These are phyloP conservation scores for Euclidium syriacum DNA, from an alignment of 345 rosid species.

Conservation along the genomic window DNA sequence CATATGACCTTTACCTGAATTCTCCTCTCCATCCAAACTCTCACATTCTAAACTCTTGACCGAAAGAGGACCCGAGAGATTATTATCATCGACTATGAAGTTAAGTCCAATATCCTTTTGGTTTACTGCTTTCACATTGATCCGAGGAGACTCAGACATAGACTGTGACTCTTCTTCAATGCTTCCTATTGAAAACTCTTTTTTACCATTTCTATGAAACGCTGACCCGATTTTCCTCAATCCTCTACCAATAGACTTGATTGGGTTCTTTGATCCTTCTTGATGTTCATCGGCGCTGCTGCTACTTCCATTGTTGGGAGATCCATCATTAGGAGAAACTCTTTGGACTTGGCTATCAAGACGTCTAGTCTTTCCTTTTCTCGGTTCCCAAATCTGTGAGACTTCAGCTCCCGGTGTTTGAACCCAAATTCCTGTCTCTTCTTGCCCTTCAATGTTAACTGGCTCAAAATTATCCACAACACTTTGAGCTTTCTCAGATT, in stretches of 20 bases:
- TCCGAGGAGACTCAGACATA: conserved; percentile 40
- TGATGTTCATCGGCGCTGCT: conserved; percentile 44
- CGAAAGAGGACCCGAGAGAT: conserved; percentile 28
- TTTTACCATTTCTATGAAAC: conserved; percentile 44
- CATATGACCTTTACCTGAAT: conserved; percentile 42
- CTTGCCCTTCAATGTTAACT: conserved; percentile 60
- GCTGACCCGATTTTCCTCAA: conserved; percentile 45
- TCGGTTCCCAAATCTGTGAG: conserved; percentile 77
- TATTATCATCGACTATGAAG: conserved; percentile 42
- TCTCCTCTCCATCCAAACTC: conserved; percentile 31
- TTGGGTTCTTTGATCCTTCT: conserved; percentile 36
- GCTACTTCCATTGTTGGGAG: conserved; percentile 41
- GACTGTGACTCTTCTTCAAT: conserved; percentile 40
- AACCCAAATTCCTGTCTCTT: conserved; percentile 70
- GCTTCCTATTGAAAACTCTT: conserved; percentile 28
- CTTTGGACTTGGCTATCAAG: conserved; percentile 42
- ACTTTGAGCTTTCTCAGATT: conserved; percentile 37
- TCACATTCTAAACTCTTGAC: conserved; percentile 31
- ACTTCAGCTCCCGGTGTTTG: conserved; percentile 81
- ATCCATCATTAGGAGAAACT: conserved; percentile 35
- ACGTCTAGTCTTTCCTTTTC: conserved; percentile 64
- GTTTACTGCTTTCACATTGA: conserved; percentile 52
- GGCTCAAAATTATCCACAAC: conserved; percentile 64
- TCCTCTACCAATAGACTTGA: conserved; percentile 40
- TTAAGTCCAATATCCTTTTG: conserved; percentile 44